Base-by-base conservation (phyloP, 2,329 filamentous ascomycete genomes). In the Fusarium anguioides region DNA sequence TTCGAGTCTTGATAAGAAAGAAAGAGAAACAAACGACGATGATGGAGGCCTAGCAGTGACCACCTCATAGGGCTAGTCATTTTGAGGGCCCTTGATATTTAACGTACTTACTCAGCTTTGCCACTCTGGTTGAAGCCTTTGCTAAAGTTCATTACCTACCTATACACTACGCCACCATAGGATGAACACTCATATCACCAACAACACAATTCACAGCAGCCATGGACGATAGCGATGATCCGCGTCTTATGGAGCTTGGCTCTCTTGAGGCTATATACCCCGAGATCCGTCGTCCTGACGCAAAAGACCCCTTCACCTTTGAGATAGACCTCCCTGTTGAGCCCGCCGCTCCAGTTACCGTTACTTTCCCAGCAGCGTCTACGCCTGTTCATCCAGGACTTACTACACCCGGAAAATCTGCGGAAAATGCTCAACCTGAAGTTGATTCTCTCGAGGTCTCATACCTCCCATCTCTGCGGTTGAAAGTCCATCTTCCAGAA, bases 221-320 rank as follows among this genome's bases (percentile, higher is more conserved):
- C 46, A 74, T 82, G 80, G 79, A 80, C 64, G 75, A 78, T 54
- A 78, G 76, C 65, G 82, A 85, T 70, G 84, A 88, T 71, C 80
- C 82, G 65, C 87, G 89, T 47, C 76, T 81, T 53, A 79, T 83
- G 44, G 89, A 91, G 80, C 81, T 91, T 53, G 84, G 82, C 70
- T 84, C 87, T 15, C 82, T 91, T 55, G 79, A 82, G 55, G 87
- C 88, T 64, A 91, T 91, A 71, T 91, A 85, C 66, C 89, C 89
- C n/a, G 89, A 91, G 76, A 84, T 91, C 15, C 80, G 80, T 27
- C 76, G 78, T 10, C 74, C 81, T 20, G 75, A 81, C 42, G 73
- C 79, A 8, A 70, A 81, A 29, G 78, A 82, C 58, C 61, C 63
- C n/a, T 83, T 83, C 69, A 80, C 79, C 9, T 84, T 89, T 73